A percentile compares a stretch with the other conserved stretches of the same genome.
phyloP scores from a whole-genome alignment of 2,329 filamentous ascomycete species.

The Scedosporium dehoogii region DNA sequence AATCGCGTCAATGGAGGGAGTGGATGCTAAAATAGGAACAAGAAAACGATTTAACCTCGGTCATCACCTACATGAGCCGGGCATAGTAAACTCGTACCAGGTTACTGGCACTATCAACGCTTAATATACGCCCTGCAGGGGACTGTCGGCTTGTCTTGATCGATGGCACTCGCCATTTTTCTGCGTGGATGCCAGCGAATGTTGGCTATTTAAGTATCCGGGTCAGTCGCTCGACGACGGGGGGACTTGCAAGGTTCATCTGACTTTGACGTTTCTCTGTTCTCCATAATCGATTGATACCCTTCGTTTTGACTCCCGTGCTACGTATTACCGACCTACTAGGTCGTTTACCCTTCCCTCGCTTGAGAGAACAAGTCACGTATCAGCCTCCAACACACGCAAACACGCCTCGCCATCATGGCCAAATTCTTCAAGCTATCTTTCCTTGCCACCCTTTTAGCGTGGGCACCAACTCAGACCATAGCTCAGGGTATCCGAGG shows the following conservation, averaged over 20 bases:
- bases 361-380: background rate
- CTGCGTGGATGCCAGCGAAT: background rate
- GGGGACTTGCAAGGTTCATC: background rate
- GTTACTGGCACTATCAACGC: background rate
- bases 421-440: background rate
- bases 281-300: background rate
- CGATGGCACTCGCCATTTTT: background rate
- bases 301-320: background rate
- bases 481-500: conserved; percentile 3
- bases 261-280: background rate
- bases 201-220: background rate
- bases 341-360: background rate
- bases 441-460: background rate
- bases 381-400: background rate
- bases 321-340: background rate
- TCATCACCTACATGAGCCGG: background rate
- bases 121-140: background rate
- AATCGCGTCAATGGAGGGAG: background rate
- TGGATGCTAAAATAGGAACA: background rate
- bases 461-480: background rate
- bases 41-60: background rate
- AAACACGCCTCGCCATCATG: background rate
- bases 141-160: background rate
- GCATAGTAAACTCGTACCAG: background rate
- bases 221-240: background rate